Percentiles rank a stretch among this genome's conserved stretches.
Evolutionary conservation across 352 stramenopile species (phyloP).

Genomic region (Globisporangium mamillatum): DNA sequence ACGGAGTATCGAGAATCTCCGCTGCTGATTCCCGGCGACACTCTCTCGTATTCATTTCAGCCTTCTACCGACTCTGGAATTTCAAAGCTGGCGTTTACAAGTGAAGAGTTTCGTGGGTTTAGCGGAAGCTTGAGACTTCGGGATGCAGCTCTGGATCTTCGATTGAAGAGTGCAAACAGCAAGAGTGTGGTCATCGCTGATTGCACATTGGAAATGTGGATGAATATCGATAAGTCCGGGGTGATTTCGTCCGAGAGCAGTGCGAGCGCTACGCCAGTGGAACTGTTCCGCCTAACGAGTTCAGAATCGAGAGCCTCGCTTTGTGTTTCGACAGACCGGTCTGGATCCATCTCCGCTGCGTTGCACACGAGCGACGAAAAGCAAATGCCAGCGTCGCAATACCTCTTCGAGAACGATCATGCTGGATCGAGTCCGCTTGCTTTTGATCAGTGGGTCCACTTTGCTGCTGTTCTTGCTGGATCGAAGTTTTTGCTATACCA

Average conservation of each 20-base stretch:
- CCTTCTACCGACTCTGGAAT: constrained; percentile 5
- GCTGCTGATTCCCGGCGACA: constrained; percentile 45
- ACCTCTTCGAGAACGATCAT: not conserved
- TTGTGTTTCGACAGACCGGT: constrained; percentile 11
- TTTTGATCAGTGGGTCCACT: constrained; percentile 43
- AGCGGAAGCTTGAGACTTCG: constrained; percentile 29
- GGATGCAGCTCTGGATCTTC: constrained; percentile 18
- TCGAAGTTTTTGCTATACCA: constrained; percentile 34
- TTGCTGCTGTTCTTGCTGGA: constrained; percentile 47
- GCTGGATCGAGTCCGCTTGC: not conserved
- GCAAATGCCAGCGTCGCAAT: not conserved
- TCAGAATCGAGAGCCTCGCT: constrained; percentile 6
- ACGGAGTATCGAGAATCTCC: constrained; percentile 24
- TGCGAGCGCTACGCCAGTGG: not conserved
- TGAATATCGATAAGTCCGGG: constrained; percentile 18
- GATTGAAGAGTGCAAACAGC: constrained; percentile 20
- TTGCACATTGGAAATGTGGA: constrained; percentile 57
- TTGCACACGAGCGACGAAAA: not conserved
- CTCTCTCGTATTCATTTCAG: constrained; percentile 36
- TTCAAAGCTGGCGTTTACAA: constrained; percentile 3
- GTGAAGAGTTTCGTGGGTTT: constrained; percentile 28
- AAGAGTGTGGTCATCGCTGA: constrained; percentile 27
- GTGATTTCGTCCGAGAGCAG: not conserved
- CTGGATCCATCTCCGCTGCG: constrained; percentile 1
- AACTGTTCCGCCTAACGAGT: constrained; percentile 27